Conservation (phyloP, 345 rosid genomes). For the Euphorbia pulcherrima region DNA sequence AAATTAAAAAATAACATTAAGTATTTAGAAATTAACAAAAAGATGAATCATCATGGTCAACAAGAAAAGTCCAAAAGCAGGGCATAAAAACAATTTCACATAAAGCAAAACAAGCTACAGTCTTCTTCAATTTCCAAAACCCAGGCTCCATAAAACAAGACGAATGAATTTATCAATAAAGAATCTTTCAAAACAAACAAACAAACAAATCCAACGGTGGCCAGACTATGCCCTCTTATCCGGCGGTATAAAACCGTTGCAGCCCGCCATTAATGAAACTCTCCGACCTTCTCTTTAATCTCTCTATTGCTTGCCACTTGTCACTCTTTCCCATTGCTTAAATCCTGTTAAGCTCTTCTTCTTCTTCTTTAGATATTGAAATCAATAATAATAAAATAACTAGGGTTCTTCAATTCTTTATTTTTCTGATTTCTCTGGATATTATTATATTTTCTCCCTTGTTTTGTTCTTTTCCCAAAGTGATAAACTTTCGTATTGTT, state of each 20-base stretch:
- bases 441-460: not conserved
- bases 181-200: not conserved
- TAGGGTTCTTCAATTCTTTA: conserved; percentile 11
- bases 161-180: not conserved
- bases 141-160: not conserved
- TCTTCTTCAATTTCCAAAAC: not conserved
- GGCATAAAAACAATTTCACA: not conserved
- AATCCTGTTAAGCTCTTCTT: conserved; percentile 16
- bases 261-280: conserved; percentile 38
- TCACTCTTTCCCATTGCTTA: not conserved
- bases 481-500: not conserved
- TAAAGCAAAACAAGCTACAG: not conserved
- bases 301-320: not conserved
- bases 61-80: not conserved
- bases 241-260: conserved; percentile 32
- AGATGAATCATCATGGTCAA: not conserved
- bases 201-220: conserved; percentile 5
- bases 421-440: conserved; percentile 13
- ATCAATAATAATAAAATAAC: conserved; percentile 17
- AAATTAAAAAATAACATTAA: no score
- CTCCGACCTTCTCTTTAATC: not conserved
- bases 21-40: no score
- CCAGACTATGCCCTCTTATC: not conserved
- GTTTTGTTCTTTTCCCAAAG: not conserved
- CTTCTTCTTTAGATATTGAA: conserved; percentile 10